phyloP scores from a whole-genome alignment of 2,329 filamentous ascomycete species.

The Pestalotiopsis sp. region DNA sequence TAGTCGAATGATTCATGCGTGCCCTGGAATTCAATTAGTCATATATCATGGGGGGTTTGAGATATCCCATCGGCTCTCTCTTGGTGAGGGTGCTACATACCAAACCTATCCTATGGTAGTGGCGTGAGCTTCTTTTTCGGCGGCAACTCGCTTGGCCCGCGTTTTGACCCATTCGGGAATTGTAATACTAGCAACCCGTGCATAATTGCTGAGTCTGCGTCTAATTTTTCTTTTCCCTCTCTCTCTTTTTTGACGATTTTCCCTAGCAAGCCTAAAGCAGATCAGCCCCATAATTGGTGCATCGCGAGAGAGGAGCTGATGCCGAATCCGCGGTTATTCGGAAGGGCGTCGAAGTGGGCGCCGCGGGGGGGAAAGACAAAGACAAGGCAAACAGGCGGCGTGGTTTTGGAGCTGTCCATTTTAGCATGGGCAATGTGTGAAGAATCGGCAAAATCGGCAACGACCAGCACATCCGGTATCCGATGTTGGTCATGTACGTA shows the following conservation, averaged over 20 bases:
- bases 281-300: background rate
- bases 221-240: background rate
- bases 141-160: no score
- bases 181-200: no score
- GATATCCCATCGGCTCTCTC: no score
- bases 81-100: no score
- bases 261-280: background rate
- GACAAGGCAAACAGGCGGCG: background rate
- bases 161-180: no score
- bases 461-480: background rate
- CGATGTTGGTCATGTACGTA: background rate
- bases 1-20: no score
- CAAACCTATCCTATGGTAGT: no score
- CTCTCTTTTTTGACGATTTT: background rate
- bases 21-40: no score
- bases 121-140: no score
- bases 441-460: background rate
- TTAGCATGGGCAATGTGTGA: background rate
- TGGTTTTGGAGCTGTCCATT: background rate
- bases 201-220: background rate
- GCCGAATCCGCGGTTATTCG: slow-evolving; percentile 1
- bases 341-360: background rate
- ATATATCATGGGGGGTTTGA: no score
- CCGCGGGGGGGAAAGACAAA: background rate
- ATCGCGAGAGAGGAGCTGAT: background rate